Base-by-base conservation (phyloP, 2,329 filamentous ascomycete genomes). In the Monosporascus sp. region DNA sequence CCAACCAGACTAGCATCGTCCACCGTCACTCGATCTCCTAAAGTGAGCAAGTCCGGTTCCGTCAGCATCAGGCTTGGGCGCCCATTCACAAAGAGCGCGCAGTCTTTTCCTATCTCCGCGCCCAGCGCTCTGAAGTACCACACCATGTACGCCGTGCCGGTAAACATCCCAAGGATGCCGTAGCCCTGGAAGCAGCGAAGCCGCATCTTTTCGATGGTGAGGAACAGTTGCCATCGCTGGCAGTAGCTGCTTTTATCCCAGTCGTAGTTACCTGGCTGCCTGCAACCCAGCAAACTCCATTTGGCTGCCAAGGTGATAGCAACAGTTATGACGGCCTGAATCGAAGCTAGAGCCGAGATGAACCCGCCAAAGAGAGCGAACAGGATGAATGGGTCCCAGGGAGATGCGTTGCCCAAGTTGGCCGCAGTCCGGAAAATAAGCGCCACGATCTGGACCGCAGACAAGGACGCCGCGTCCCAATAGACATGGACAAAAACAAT, bases 181-280 rank as follows among this genome's bases (percentile, higher is more conserved):
- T 75, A 62, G 1, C 76, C 74, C 3, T 74, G 73, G 58, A 76
- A 81, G 63, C 78, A 81, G 41, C 74, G 67, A 8, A 76, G 70
- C 2, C 79, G 73, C 3, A 83, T 64, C 19, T 71, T 72, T 66
- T 83, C 80, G 38, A 81, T 72, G 31, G 72, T 71, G 3, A 82
- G 69, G 61, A 78, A 79, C 8, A 82, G 61, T 60, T 83, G 79
- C 79, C 80, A 83, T 36, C 78, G 75, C 60, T 83, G 81, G 64
- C 79, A 82, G 66, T 83, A 83, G 17, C 73, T 70, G 20, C 70
- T 76, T 63, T 76, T 76, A 61, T 83, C 81, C 80, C 80, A 83
- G 64, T 82, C 77, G 59, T 81, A 81, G 56, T 77, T 77, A 16
- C 81, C 81, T 3, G 76, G 75, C 55, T 67, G 66, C 40, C 80